phyloP scores from a whole-genome alignment of 768 basidiomycete genomes.

The Lactifluus echinatus region DNA sequence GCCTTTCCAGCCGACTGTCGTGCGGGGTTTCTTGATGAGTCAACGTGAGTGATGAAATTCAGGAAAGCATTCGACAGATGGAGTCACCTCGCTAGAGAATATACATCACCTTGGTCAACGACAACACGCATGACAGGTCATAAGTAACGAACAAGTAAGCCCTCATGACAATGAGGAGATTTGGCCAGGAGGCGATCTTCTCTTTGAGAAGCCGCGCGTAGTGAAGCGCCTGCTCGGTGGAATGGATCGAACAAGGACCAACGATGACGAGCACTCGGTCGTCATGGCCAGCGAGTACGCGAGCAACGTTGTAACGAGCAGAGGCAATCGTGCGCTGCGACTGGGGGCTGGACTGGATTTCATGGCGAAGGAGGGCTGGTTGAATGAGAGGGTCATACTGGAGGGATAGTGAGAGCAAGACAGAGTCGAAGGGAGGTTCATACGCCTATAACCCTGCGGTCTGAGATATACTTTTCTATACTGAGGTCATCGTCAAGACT shows the following conservation, averaged over 20 bases:
- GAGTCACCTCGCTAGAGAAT: conserved; percentile 33
- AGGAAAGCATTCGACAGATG: neutral
- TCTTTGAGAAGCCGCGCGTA: conserved; percentile 68
- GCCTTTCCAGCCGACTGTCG: conserved; percentile 98
- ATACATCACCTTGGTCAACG: conserved; percentile 26
- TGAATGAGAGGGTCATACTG: conserved; percentile 97
- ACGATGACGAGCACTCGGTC: conserved; percentile 85
- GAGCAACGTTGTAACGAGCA: conserved; percentile 70
- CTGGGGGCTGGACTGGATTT: conserved; percentile 56
- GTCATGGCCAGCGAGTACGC: conserved; percentile 76
- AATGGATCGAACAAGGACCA: conserved; percentile 95
- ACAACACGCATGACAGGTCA: conserved; percentile 10
- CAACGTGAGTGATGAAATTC: neutral
- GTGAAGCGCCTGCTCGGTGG: conserved; percentile 72
- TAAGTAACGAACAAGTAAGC: conserved; percentile 80
- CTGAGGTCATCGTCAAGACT: conserved; percentile 56
- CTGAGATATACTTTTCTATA: conserved; percentile 68
- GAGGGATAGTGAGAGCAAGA: conserved; percentile 7
- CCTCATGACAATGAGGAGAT: conserved; percentile 90
- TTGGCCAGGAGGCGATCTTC: conserved; percentile 57
- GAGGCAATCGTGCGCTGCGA: conserved; percentile 71
- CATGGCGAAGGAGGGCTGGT: conserved; percentile 83
- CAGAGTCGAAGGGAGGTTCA: conserved; percentile 21
- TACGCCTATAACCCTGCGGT: conserved; percentile 74
- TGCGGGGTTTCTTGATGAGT: conserved; percentile 74